These are phyloP conservation scores for Medicago truncatula DNA, from an alignment of 306 rosid species.

Conservation along the genomic window DNA sequence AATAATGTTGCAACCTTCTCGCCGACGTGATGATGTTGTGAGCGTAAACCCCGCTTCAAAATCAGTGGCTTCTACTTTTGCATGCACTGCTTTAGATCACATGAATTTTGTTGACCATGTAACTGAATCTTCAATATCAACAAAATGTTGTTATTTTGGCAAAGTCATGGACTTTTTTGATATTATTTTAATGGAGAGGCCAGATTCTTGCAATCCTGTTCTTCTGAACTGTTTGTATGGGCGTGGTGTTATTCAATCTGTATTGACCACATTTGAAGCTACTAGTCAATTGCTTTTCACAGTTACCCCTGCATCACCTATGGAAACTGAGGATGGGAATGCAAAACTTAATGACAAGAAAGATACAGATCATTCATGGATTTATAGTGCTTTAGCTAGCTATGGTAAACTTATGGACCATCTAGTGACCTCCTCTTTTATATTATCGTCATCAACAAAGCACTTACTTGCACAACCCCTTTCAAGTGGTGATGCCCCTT, in stretches of 20 bases:
- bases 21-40: constrained; percentile 87
- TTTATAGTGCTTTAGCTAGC: constrained; percentile 87
- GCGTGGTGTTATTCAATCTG: constrained; percentile 82
- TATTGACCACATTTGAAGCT: constrained; percentile 96
- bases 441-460: constrained; percentile 80
- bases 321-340: constrained; percentile 89
- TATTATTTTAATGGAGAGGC: constrained; percentile 81
- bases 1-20: constrained; percentile 90
- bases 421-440: constrained; percentile 84
- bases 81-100: constrained; percentile 74
- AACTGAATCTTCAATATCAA: constrained; percentile 69
- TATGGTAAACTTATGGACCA: constrained; percentile 98
- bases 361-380: constrained; percentile 83
- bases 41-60: constrained; percentile 81
- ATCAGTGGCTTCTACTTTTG: constrained; percentile 86
- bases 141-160: constrained; percentile 89
- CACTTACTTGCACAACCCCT: constrained; percentile 89
- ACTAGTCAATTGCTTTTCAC: constrained; percentile 91
- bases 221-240: constrained; percentile 90
- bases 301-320: constrained; percentile 84
- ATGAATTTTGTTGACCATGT: constrained; percentile 82
- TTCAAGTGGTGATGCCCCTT: constrained; percentile 63
- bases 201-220: constrained; percentile 91
- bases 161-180: constrained; percentile 92
- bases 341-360: constrained; percentile 70